Evolutionary conservation across 768 basidiomycete genomes (phyloP).

Genomic region (Agrocybe chaxingu): DNA sequence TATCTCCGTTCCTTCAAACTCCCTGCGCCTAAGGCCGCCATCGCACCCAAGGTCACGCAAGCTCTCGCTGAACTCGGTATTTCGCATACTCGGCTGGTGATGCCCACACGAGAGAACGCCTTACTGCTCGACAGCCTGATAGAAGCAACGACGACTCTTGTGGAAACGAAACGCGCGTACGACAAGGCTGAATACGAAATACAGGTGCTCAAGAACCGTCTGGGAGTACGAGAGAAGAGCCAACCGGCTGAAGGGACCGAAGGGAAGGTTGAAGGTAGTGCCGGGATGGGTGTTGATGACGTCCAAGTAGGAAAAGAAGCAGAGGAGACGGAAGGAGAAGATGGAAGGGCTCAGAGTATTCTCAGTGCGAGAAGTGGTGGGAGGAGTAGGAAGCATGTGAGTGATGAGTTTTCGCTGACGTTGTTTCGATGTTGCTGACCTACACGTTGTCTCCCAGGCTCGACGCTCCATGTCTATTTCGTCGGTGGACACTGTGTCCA

Average conservation of each 20-base stretch:
- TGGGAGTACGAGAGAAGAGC: conserved; percentile 46
- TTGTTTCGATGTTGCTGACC: not conserved
- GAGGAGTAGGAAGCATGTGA: conserved; percentile 59
- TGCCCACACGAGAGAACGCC: conserved; percentile 89
- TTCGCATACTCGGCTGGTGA: conserved; percentile 72
- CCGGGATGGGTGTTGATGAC: conserved; percentile 29
- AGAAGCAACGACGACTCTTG: conserved; percentile 64
- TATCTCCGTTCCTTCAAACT: conserved; percentile 87
- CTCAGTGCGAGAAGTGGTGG: conserved; percentile 49
- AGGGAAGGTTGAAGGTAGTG: conserved; percentile 30
- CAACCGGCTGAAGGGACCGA: conserved; percentile 36
- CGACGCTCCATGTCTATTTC: conserved; percentile 73
- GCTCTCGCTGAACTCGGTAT: conserved; percentile 77
- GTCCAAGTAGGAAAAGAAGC: conserved; percentile 23
- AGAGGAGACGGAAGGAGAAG: conserved; percentile 35
- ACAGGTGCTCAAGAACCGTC: conserved; percentile 58
- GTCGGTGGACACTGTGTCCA: conserved; percentile 67
- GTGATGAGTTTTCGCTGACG: conserved; percentile 16
- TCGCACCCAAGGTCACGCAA: conserved; percentile 73
- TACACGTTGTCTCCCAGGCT: conserved; percentile 25
- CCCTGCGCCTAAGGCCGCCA: conserved; percentile 70
- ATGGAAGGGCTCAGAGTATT: conserved; percentile 65
- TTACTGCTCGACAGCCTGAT: conserved; percentile 71
- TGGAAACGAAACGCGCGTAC: conserved; percentile 87
- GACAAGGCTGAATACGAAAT: conserved; percentile 90